Percentiles rank a stretch among this genome's conserved stretches.
Conservation (phyloP, 192 early-diverging fungal species). For the Backusella tarrabulga region DNA sequence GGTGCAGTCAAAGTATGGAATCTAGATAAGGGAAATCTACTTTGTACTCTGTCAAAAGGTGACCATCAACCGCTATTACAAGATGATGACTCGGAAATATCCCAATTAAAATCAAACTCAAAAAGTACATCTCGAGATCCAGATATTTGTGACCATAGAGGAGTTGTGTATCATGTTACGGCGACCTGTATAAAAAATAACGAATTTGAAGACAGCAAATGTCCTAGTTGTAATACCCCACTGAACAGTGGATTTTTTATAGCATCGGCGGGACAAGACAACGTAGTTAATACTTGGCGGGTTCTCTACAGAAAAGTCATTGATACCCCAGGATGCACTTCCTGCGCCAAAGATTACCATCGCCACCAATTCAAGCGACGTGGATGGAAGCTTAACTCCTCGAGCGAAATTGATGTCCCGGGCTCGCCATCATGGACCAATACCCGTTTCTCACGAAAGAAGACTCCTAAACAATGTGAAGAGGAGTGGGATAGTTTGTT, state of each 20-base stretch:
- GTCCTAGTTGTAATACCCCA: slow-evolving; percentile 18
- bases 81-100: background rate
- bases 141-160: slow-evolving; percentile 13
- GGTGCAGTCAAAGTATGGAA: slow-evolving; percentile 36
- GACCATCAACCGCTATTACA: background rate
- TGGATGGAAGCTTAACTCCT: background rate
- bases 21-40: slow-evolving; percentile 16
- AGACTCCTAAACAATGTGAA: background rate
- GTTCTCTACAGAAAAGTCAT: slow-evolving; percentile 2
- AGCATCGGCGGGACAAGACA: slow-evolving; percentile 25
- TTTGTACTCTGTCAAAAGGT: slow-evolving; percentile 27
- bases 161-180: slow-evolving; percentile 17
- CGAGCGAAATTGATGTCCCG: background rate
- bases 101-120: background rate
- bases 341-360: slow-evolving; percentile 24
- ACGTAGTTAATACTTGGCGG: slow-evolving; percentile 29
- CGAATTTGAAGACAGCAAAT: background rate
- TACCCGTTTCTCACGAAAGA: background rate
- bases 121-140: background rate
- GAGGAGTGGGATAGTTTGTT: slow-evolving; percentile 16
- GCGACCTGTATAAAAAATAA: slow-evolving; percentile 24
- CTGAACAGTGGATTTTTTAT: slow-evolving; percentile 32
- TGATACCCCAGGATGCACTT: background rate
- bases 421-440: background rate
- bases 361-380: background rate